These are phyloP conservation scores for Kwoniella sp. DNA, from an alignment of 768 basidiomycete genomes.

Conservation along the genomic window DNA sequence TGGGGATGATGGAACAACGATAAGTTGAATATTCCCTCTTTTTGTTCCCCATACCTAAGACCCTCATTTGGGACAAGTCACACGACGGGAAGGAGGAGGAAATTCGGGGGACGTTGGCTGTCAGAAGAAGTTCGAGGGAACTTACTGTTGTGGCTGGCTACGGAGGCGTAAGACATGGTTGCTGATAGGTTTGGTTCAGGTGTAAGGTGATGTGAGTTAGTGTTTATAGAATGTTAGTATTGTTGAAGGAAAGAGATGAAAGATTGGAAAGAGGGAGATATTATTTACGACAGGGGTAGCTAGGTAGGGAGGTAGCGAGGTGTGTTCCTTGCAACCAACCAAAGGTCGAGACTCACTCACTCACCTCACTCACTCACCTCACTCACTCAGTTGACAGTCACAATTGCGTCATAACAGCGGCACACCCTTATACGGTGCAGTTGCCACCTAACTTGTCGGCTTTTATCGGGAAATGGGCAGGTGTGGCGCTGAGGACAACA, in stretches of 20 bases:
- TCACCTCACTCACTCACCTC: too few relatives aligned
- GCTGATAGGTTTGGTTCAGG: conserved; percentile 1
- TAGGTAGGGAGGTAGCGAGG: too few relatives aligned
- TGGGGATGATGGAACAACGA: not conserved
- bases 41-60: too few relatives aligned
- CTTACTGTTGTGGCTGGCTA: conserved; percentile 65
- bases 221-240: conserved; percentile 6
- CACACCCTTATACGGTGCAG: not conserved
- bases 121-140: conserved; percentile 6
- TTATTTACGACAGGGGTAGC: too few relatives aligned
- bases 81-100: not conserved
- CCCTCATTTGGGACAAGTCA: too few relatives aligned
- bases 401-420: conserved; percentile 21
- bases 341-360: not conserved
- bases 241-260: conserved; percentile 4
- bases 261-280: not conserved
- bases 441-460: conserved; percentile 7
- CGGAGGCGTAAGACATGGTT: conserved; percentile 72
- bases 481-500: conserved; percentile 3
- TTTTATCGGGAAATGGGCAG: not conserved
- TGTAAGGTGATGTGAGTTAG: not conserved
- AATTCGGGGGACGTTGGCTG: too few relatives aligned
- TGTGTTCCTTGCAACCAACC: not conserved
- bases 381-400: not conserved
- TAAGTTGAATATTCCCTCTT: too few relatives aligned